Base-by-base conservation (phyloP, 768 basidiomycete species). In the Pilatotrama ljubarskyi region DNA sequence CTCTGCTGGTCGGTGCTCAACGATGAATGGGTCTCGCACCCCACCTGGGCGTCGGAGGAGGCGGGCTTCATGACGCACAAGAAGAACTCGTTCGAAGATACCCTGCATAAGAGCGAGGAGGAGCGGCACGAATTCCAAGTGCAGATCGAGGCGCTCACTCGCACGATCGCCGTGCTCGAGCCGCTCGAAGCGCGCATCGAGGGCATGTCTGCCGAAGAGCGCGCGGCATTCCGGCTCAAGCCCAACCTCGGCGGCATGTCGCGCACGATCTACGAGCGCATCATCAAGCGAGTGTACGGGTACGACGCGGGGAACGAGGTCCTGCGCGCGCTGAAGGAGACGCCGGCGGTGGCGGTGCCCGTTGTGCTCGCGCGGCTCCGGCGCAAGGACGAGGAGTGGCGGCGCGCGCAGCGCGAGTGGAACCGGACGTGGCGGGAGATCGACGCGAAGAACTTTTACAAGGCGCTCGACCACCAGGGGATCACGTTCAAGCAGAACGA, bases 121-220 rank as follows among this genome's bases (percentile, higher is more conserved):
- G 97, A 99, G 73, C 86, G 97, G 26, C 94, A 98, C 74, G 96
- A 98, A 74, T 98, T 93, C 72, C 95, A 97, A 66, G 95, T 95
- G 60, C 91, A 95, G 66, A 84, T 99, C 41, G 94, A 97, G 70
- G 93, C 89, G 17, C 85, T 98, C 66, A 77, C 85, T 10, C 87
- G 95, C 42, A 98, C 95, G 14, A 96, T 98, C 68, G 85, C 91
- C 1, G 76, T 96, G 42, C 83, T 99, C 57, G 94, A 98, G 69
- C 95, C 95, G 2, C 81, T 98, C 59, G 83, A 85, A 58, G 81
- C 79, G 24, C 88, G 94, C 38, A 88, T 99, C 66, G 87, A 90
- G 64, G 85, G 88, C 63, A 97, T 98, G 95, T 79, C 87, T 26
- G 79, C 84, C 44, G 95, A 97, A 62, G 97, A 98, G 71, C 84